Evolutionary conservation across 202 grass and related monocot species (phyloP), one percentile per base, ranked within the genome.

Genomic region (Setaria viridis): DNA sequence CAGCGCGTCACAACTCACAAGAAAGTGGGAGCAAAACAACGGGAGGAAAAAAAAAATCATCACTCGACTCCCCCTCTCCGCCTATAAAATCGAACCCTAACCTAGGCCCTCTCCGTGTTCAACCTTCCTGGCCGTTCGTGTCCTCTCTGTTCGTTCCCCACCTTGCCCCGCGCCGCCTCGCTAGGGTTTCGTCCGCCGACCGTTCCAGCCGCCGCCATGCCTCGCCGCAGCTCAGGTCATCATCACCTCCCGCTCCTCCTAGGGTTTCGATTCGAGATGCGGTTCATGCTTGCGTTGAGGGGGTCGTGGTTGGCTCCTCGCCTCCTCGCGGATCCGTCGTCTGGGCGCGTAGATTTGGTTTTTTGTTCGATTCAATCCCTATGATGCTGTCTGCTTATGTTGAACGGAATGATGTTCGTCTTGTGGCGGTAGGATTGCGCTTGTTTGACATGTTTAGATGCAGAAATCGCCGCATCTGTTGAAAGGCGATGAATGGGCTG

Each of bases 181-280:
- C 90, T 88, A 83, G 84, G 86, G 86, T 91, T 87, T 89, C 87
- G 19, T 41, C 32, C 65, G 7, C 0, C 57, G n/a, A 9, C 67
- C 51, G 73, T 75, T 14, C 35, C 30, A 56, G 30, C 77, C 73
- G 94, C 58, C 81, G 65, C 80, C 86, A 97, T 97, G 94, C 1
- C 94, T 94, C 94, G 94, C 79, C 90, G 92, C 57, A 94, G 94
- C 86, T 95, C 92, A 88, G 94, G 94, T 91, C 71, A 53, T 21
- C 14, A 2, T 29, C 46, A 53, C 34, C 34, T 49, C 8, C 4
- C 17, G 1, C 13, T 11, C 29, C 4, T 34, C 3, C 12, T 51
- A 33, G 3, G 30, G 25, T 69, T 63, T n/a, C 43, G 9, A 32
- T 62, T 62, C 14, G 16, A 25, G 8, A 3, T 54, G 13, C 3